Percentiles rank a stretch among this genome's conserved stretches.
Evolutionary conservation across 2,329 filamentous ascomycete species (phyloP).

Genomic region (Ophiostoma ulmi): DNA sequence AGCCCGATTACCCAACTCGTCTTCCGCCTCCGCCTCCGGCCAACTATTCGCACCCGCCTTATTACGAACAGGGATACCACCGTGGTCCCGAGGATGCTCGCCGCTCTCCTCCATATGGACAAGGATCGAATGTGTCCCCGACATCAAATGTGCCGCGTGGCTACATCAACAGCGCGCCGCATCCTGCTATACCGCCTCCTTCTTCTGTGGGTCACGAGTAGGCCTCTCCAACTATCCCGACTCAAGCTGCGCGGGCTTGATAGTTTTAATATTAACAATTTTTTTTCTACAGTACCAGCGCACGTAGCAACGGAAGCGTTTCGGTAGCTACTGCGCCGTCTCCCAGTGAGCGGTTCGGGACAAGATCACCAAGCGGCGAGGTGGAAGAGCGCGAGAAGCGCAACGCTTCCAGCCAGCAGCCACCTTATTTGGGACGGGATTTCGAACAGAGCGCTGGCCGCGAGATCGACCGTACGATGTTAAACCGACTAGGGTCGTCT

Average conservation of each 20-base stretch:
- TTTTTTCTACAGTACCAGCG: conserved; percentile 33
- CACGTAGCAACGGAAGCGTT: conserved; percentile 37
- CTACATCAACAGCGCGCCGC: conserved; percentile 36
- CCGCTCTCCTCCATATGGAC: conserved; percentile 31
- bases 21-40: conserved; percentile 23
- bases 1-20: conserved; percentile 23
- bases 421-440: conserved; percentile 46
- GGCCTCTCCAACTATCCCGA: conserved; percentile 18
- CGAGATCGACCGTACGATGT: conserved; percentile 54
- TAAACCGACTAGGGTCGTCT: conserved; percentile 40
- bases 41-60: conserved; percentile 4
- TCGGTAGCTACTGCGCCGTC: conserved; percentile 30
- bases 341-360: conserved; percentile 38
- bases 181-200: conserved; percentile 35
- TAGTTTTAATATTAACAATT: conserved; percentile 19
- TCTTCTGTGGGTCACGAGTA: conserved; percentile 28
- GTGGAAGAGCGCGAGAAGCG: conserved; percentile 34
- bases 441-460: conserved; percentile 32
- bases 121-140: conserved; percentile 29
- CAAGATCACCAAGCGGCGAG: conserved; percentile 27
- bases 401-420: conserved; percentile 42
- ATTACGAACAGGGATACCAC: conserved; percentile 23
- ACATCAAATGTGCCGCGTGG: conserved; percentile 35
- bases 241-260: conserved; percentile 11
- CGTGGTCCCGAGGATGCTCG: conserved; percentile 22